A percentile compares a stretch with the other conserved stretches of the same genome.
Conservation (phyloP, 371 early-diverging fungal genomes). For the Batrachochytrium dendrobatidis region DNA sequence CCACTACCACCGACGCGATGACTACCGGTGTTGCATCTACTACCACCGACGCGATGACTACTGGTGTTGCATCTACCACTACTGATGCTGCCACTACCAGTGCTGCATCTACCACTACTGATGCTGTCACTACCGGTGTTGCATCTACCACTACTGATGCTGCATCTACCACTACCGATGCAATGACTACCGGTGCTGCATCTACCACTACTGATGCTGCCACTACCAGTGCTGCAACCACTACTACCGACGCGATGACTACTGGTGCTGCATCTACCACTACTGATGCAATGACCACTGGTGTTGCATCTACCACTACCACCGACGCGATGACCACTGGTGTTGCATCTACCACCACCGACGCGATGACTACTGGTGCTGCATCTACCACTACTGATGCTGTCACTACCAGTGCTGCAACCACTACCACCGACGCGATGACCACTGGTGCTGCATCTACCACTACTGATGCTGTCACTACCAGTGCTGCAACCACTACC, state of each 20-base stretch:
- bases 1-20: neutral
- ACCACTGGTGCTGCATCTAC: neutral
- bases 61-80: neutral
- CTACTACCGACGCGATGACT: slow-evolving; percentile 2
- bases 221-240: neutral
- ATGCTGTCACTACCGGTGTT: neutral
- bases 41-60: neutral
- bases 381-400: neutral
- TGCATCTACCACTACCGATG: neutral
- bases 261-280: neutral
- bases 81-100: neutral
- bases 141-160: neutral
- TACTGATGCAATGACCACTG: too few relatives aligned
- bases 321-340: neutral
- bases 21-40: neutral
- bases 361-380: neutral
- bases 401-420: neutral
- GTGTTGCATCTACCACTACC: slow-evolving; percentile 1
- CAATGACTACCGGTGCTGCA: neutral
- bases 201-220: neutral
- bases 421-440: neutral
- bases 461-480: neutral
- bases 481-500: neutral
- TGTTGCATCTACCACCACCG: neutral
- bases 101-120: neutral